A percentile compares a stretch with the other conserved stretches of the same genome.
Conservation (phyloP, 495 filamentous ascomycete species). For the Talaromyces trachyspermus region DNA sequence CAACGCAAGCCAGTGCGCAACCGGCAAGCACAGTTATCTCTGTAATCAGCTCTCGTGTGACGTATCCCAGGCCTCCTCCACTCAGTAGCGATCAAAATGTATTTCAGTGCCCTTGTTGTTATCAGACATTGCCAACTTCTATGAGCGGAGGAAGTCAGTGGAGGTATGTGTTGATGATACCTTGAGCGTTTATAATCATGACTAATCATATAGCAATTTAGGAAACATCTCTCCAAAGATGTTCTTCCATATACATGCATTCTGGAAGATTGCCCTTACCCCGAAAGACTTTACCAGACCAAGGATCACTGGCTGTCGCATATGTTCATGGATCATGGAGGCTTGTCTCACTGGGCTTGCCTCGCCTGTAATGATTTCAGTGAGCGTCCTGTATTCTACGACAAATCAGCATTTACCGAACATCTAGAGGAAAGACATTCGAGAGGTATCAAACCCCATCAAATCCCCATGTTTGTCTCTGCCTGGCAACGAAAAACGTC, state of each 20-base stretch:
- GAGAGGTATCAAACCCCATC: background rate
- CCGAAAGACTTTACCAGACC: background rate
- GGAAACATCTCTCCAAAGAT: conserved; percentile 9
- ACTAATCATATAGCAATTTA: background rate
- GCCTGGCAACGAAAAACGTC: background rate
- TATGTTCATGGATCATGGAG: conserved; percentile 5
- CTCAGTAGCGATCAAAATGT: background rate
- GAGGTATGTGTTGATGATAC: conserved; percentile 2
- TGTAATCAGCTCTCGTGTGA: background rate
- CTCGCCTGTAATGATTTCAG: background rate
- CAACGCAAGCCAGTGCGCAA: background rate
- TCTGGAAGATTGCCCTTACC: conserved; percentile 6
- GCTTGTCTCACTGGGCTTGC: conserved; percentile 4
- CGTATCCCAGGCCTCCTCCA: background rate
- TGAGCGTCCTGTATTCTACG: no score
- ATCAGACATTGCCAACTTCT: background rate
- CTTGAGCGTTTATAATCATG: background rate
- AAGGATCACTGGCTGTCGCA: conserved; percentile 5
- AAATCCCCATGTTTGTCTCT: background rate
- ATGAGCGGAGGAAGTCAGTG: conserved; percentile 5
- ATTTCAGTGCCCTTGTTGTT: conserved; percentile 11
- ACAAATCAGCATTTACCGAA: no score
- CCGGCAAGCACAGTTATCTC: background rate
- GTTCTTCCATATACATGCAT: conserved; percentile 11
- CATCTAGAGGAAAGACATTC: background rate